Conservation (phyloP, 495 filamentous ascomycete species). For the Neurospora discreta region DNA sequence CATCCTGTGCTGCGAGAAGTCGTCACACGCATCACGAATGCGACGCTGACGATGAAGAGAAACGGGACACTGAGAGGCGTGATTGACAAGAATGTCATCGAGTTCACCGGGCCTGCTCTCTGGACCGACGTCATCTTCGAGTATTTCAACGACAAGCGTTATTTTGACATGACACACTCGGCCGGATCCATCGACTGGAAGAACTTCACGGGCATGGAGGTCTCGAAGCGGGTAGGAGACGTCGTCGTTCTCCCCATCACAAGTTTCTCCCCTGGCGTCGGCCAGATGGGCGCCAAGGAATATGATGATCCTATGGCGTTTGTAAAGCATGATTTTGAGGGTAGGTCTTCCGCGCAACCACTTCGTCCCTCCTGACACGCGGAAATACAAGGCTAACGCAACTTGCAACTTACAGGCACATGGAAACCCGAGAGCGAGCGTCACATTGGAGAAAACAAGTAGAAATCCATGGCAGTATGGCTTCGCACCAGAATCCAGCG, state of each 20-base stretch:
- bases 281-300: conserved; percentile 87
- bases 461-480: not conserved
- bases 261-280: conserved; percentile 90
- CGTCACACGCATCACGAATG: conserved; percentile 72
- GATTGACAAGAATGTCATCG: conserved; percentile 73
- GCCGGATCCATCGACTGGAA: conserved; percentile 68
- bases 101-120: conserved; percentile 88
- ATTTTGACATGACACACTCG: conserved; percentile 68
- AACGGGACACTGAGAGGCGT: conserved; percentile 51
- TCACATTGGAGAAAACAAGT: conserved; percentile 39
- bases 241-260: conserved; percentile 92
- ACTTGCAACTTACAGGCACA: conserved; percentile 42
- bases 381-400: conserved; percentile 6
- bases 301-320: conserved; percentile 93
- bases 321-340: conserved; percentile 94
- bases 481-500: not conserved
- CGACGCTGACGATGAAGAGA: conserved; percentile 66
- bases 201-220: conserved; percentile 81
- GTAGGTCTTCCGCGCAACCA: conserved; percentile 31
- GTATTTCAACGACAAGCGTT: conserved; percentile 86
- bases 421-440: conserved; percentile 68
- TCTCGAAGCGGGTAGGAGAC: conserved; percentile 78
- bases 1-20: conserved; percentile 86
- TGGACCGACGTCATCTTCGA: conserved; percentile 92
- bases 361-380: not conserved